phyloP scores from a whole-genome alignment of 208 protist species.

The Trypanosoma platydactyli region DNA sequence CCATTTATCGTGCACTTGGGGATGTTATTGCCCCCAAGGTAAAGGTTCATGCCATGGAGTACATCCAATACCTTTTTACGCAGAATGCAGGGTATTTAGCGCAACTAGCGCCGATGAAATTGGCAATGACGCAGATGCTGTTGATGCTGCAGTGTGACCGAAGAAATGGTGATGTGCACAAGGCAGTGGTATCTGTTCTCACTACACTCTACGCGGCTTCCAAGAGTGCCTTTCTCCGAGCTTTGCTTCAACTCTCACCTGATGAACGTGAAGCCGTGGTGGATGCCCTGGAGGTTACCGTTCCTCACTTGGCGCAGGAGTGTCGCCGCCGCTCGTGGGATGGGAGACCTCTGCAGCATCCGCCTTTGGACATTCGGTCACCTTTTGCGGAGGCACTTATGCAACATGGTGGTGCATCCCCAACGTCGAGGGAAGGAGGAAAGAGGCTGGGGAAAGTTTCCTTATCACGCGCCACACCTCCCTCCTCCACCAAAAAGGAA shows the following conservation, averaged over 20 bases:
- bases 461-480: not conserved
- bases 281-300: constrained; percentile 12
- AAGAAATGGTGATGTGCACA: constrained; percentile 11
- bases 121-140: constrained; percentile 16
- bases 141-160: constrained; percentile 8
- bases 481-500: not conserved
- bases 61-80: constrained; percentile 34
- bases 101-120: constrained; percentile 23
- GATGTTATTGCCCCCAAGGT: constrained; percentile 28
- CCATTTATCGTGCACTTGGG: constrained; percentile 21
- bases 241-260: constrained; percentile 15
- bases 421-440: not conserved
- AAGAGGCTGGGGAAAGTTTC: not conserved
- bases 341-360: constrained; percentile 16
- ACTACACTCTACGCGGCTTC: constrained; percentile 14
- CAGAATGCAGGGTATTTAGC: constrained; percentile 24
- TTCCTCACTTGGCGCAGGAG: constrained; percentile 29
- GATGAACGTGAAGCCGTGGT: constrained; percentile 15
- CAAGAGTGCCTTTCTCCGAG: constrained; percentile 9
- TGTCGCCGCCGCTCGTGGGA: constrained; percentile 12
- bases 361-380: not conserved
- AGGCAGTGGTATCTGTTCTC: constrained; percentile 16
- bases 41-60: constrained; percentile 34
- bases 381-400: constrained; percentile 12
- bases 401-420: not conserved